phyloP scores from a whole-genome alignment of 352 stramenopile species.

The Paralagenidium karlingii region DNA sequence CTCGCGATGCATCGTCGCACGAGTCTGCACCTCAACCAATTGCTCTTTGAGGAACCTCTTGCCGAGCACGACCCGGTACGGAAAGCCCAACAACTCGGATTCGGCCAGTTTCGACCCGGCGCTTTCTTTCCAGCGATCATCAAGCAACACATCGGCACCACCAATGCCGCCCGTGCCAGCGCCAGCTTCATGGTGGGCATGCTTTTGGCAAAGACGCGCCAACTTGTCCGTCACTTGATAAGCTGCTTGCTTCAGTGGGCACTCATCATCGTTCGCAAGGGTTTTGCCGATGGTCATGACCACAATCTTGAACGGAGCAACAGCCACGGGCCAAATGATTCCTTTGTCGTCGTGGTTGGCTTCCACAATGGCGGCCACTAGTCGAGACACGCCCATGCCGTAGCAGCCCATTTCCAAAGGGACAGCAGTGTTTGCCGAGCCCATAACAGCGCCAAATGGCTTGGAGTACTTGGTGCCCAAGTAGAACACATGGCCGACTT shows the following conservation, averaged over 20 bases:
- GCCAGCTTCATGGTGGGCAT: too few relatives aligned
- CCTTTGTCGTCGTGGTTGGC: conserved; percentile 59
- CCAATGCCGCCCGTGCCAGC: conserved; percentile 10
- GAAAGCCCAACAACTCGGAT: conserved; percentile 76
- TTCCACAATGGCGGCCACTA: conserved; percentile 75
- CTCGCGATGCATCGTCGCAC: conserved; percentile 45
- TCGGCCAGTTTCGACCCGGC: conserved; percentile 72
- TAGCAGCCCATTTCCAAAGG: conserved; percentile 84
- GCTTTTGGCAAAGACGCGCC: background rate
- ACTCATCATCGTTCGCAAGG: conserved; percentile 32
- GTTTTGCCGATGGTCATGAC: conserved; percentile 67
- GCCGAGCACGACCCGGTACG: conserved; percentile 75
- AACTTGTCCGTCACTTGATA: conserved; percentile 22
- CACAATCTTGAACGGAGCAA: conserved; percentile 71
- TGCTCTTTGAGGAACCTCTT: conserved; percentile 66
- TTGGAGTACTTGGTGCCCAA: conserved; percentile 85
- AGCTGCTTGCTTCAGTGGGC: conserved; percentile 23
- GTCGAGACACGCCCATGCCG: conserved; percentile 70
- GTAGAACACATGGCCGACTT: conserved; percentile 84
- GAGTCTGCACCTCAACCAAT: conserved; percentile 60
- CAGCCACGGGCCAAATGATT: conserved; percentile 69
- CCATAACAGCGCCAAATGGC: conserved; percentile 28
- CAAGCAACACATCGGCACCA: conserved; percentile 56
- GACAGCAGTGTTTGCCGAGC: conserved; percentile 1
- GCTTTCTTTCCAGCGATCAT: conserved; percentile 75